Conservation (phyloP, 2,329 filamentous ascomycete species). For the Arthrobotrys conoides region DNA sequence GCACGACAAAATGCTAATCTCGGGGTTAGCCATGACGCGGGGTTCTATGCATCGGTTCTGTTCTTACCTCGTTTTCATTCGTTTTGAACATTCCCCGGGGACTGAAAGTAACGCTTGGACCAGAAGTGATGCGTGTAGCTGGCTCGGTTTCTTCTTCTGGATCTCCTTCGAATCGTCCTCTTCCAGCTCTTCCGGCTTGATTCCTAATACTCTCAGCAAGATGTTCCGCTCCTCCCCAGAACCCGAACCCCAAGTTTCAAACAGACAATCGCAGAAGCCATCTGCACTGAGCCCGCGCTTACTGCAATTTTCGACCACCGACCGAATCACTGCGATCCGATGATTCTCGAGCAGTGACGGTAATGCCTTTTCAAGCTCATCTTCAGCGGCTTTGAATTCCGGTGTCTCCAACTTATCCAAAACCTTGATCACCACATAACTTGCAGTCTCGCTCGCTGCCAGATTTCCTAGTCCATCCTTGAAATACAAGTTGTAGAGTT, state of each 20-base stretch:
- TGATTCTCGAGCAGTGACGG: slow-evolving; percentile 80
- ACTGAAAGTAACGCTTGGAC: slow-evolving; percentile 83
- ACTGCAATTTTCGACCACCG: slow-evolving; percentile 84
- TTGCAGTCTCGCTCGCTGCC: slow-evolving; percentile 89
- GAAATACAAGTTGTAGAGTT: slow-evolving; percentile 84
- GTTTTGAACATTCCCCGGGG: slow-evolving; percentile 70
- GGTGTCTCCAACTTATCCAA: slow-evolving; percentile 88
- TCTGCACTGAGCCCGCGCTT: slow-evolving; percentile 75
- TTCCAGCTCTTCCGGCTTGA: slow-evolving; percentile 71
- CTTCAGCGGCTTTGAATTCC: slow-evolving; percentile 81
- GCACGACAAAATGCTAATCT: slow-evolving; percentile 76
- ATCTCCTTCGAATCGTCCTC: slow-evolving; percentile 71
- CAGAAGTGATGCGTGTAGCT: slow-evolving; percentile 86
- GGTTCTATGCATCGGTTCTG: slow-evolving; percentile 68
- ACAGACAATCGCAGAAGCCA: slow-evolving; percentile 70
- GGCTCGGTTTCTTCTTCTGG: slow-evolving; percentile 66
- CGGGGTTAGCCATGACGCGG: slow-evolving; percentile 71
- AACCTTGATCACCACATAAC: slow-evolving; percentile 86
- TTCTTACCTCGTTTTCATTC: slow-evolving; percentile 57
- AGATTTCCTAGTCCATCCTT: slow-evolving; percentile 83
- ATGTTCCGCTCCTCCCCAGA: slow-evolving; percentile 67
- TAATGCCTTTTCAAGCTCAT: slow-evolving; percentile 80
- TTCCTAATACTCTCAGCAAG: slow-evolving; percentile 74
- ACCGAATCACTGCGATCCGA: slow-evolving; percentile 83
- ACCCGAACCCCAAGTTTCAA: slow-evolving; percentile 71